These are phyloP conservation scores for Malassezia dermatis DNA, from an alignment of 1,284 basidiomycete genomes.

Conservation along the genomic window DNA sequence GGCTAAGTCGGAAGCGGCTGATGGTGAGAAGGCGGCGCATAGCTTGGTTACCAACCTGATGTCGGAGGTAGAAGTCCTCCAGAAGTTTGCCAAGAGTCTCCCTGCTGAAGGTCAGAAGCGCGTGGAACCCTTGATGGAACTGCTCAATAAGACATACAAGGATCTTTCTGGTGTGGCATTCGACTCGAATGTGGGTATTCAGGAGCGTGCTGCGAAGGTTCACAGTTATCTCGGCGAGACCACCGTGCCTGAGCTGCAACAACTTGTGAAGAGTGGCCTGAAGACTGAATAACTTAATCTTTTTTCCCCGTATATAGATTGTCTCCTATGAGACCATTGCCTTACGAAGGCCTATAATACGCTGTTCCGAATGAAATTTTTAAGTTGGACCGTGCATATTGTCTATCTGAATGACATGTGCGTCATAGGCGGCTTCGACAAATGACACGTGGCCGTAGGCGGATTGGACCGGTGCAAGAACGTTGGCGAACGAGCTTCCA, in stretches of 20 bases:
- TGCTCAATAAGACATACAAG: constrained; percentile 41
- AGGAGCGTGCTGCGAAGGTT: constrained; percentile 34
- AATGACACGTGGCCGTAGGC: neutral
- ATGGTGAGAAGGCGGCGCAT: constrained; percentile 38
- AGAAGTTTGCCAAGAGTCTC: constrained; percentile 32
- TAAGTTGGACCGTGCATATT: neutral
- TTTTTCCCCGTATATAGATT: neutral
- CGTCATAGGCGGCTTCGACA: neutral
- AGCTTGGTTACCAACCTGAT: constrained; percentile 7
- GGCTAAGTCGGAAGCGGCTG: constrained; percentile 31
- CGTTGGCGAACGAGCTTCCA: neutral
- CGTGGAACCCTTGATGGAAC: constrained; percentile 35
- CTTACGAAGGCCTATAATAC: neutral
- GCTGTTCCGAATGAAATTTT: neutral
- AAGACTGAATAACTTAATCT: neutral
- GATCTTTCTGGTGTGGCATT: constrained; percentile 35
- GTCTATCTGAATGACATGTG: neutral
- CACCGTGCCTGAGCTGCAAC: constrained; percentile 41
- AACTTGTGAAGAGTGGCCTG: constrained; percentile 11
- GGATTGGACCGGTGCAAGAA: neutral
- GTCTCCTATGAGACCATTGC: neutral
- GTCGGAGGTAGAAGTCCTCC: constrained; percentile 34
- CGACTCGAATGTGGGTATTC: constrained; percentile 30
- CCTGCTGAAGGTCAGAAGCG: constrained; percentile 42
- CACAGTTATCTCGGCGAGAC: constrained; percentile 36